Evolutionary conservation across 176 grass and related monocot species (phyloP), one percentile per base, ranked within the genome.

Genomic region (Bolboschoenus planiculmis): DNA sequence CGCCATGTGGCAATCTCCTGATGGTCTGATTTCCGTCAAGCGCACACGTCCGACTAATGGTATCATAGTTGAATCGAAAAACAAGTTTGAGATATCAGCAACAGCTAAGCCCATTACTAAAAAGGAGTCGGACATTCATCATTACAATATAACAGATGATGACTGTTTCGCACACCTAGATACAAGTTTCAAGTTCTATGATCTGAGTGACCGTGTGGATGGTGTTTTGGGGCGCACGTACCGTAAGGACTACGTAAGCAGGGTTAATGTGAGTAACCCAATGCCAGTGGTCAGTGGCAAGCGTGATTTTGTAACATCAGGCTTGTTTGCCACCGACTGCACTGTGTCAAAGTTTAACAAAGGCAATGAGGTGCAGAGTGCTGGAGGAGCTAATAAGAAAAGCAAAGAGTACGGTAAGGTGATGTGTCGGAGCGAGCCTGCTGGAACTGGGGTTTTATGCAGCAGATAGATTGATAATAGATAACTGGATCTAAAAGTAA

Each of bases 91-190:
- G 71, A 80, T 88, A 36, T 44, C 86, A 30, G 72, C 53, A 20
- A 84, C 15, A 6, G 86, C 42, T 53, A 71, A 50, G 21, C 73
- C 81, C 7, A 79, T 87, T 65, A 87, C 80, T 23, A 82, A 82
- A 43, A 55, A 87, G 9, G 85, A 87, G 56, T 87, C 85, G 18
- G 46, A 66, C 15, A 56, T 87, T 71, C 85, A 87, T 55, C 67
- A 33, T 6, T 87, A 87, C 53, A 58, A 74, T 10, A 76, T 87
- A 34, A 87, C 85, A 10, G 43, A 70, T 4, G 80, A 66, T 15
- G 44, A 87, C 56, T 83, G 85, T 75, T 83, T 78, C 5, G 85
- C 85, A 4, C 85, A 87, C 56, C 37, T 87, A 24, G 85, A 83
- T 24, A 1, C 64, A 18, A 75, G 79, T 16, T 87, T 87, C 85